A percentile compares a stretch with the other conserved stretches of the same genome.
These are phyloP conservation scores for Raphanus hybrid DNA, from an alignment of 441 rosid species.

Conservation along the genomic window DNA sequence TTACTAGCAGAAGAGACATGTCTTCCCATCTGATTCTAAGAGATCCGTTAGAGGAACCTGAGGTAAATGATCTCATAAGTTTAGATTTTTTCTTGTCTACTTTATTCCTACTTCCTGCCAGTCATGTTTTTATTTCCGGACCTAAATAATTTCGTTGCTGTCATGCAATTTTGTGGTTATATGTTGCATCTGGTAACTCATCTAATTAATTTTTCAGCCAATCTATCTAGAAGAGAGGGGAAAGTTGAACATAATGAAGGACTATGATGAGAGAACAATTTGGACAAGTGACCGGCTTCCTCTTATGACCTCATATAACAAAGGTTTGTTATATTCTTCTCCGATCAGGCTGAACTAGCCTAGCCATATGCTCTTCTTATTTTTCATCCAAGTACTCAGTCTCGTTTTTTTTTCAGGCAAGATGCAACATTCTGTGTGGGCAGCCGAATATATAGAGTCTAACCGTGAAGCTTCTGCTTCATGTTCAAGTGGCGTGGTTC, in stretches of 20 bases:
- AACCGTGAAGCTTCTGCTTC: constrained; percentile 56
- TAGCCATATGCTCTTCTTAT: constrained; percentile 21
- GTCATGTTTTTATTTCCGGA: constrained; percentile 14
- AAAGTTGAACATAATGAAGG: constrained; percentile 76
- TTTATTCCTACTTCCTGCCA: constrained; percentile 28
- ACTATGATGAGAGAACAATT: constrained; percentile 90
- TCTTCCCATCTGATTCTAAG: constrained; percentile 87
- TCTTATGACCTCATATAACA: constrained; percentile 87
- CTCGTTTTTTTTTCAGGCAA: constrained; percentile 61
- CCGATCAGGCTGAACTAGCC: constrained; percentile 14
- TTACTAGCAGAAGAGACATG: constrained; percentile 55
- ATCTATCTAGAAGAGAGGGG: constrained; percentile 91
- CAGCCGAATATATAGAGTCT: constrained; percentile 69
- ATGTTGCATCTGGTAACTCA: constrained; percentile 25
- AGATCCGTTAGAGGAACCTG: constrained; percentile 86
- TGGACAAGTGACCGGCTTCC: constrained; percentile 94
- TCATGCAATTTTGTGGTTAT: constrained; percentile 21
- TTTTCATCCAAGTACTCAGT: constrained; percentile 34
- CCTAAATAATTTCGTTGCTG: constrained; percentile 15
- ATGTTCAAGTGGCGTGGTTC: constrained; percentile 52
- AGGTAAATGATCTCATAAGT: constrained; percentile 51
- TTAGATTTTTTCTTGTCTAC: constrained; percentile 25
- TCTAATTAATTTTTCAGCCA: constrained; percentile 53
- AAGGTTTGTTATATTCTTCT: constrained; percentile 58
- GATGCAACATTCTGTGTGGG: constrained; percentile 98